phyloP scores from a whole-genome alignment of 345 rosid genomes.

The Brassica napus region DNA sequence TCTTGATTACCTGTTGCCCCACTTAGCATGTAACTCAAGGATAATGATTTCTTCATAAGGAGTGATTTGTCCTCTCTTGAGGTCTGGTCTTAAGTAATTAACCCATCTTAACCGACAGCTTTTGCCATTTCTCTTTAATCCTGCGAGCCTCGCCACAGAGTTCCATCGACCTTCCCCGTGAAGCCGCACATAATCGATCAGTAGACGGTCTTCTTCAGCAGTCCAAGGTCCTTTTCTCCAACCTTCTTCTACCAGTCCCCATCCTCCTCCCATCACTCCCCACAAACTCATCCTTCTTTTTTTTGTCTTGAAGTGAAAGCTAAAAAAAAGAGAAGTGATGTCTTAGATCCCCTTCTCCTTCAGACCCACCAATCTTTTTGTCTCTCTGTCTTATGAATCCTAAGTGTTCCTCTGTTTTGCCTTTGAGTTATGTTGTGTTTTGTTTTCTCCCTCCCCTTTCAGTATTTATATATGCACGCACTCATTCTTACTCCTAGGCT shows the following conservation, averaged over 20 bases:
- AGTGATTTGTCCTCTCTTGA: slow-evolving; percentile 90
- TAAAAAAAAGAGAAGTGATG: background rate
- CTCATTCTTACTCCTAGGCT: slow-evolving; percentile 30
- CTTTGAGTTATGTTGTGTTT: slow-evolving; percentile 40
- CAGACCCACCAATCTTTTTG: slow-evolving; percentile 6
- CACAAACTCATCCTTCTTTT: slow-evolving; percentile 54
- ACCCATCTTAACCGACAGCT: slow-evolving; percentile 97
- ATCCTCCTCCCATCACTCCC: slow-evolving; percentile 68
- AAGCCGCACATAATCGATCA: slow-evolving; percentile 65
- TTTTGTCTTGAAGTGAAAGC: background rate
- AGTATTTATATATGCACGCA: slow-evolving; percentile 61
- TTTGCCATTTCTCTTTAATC: slow-evolving; percentile 89
- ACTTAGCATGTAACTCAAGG: slow-evolving; percentile 80
- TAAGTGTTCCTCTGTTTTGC: slow-evolving; percentile 34
- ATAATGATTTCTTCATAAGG: slow-evolving; percentile 87
- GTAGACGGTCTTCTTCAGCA: slow-evolving; percentile 80
- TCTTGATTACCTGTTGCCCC: slow-evolving; percentile 79
- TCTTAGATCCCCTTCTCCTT: slow-evolving; percentile 10
- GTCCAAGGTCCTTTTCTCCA: slow-evolving; percentile 99
- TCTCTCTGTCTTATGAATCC: slow-evolving; percentile 18
- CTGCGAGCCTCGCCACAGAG: slow-evolving; percentile 84
- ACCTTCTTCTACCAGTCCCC: slow-evolving; percentile 67
- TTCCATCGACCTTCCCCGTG: slow-evolving; percentile 98
- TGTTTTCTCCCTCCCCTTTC: slow-evolving; percentile 25
- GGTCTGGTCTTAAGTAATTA: slow-evolving; percentile 89